Evolutionary conservation across 208 protist genomes (phyloP).

Genomic region (Balamuthia mandrillaris): DNA sequence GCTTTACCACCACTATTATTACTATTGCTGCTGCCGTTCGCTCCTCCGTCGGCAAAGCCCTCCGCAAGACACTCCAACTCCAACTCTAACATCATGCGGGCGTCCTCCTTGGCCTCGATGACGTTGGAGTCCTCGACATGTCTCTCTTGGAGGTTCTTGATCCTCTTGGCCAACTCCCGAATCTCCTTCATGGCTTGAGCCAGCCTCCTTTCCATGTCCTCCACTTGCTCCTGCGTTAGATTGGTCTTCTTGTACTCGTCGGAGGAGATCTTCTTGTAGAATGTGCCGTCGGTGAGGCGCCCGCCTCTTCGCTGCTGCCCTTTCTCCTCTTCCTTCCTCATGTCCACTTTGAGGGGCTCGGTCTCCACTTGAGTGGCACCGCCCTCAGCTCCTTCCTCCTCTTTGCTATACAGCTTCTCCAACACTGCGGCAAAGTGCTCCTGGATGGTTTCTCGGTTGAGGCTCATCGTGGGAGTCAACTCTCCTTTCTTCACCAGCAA

Average conservation of each 20-base stretch:
- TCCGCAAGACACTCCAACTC: neutral
- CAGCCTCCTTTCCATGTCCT: conserved; percentile 29
- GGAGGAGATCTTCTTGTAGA: conserved; percentile 17
- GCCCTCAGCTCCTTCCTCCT: neutral
- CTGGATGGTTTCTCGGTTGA: neutral
- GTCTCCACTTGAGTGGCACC: neutral
- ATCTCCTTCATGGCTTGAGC: conserved; percentile 32
- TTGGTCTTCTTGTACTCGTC: conserved; percentile 1
- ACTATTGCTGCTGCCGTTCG: neutral
- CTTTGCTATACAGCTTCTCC: neutral
- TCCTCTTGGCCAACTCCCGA: conserved; percentile 26
- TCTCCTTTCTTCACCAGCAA: neutral
- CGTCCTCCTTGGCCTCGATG: conserved; percentile 6
- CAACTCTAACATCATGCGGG: neutral
- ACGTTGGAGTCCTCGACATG: neutral
- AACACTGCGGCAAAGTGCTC: neutral
- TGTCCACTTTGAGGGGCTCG: neutral
- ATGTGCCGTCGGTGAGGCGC: conserved; percentile 34
- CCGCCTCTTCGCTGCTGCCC: neutral
- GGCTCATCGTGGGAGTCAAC: conserved; percentile 6
- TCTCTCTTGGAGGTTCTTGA: conserved; percentile 20
- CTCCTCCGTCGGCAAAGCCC: neutral
- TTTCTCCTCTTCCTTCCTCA: neutral
- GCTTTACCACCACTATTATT: neutral
- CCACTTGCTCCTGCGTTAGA: neutral